Conservation (phyloP, 1,139 yeast species). For the Hyphopichia buzzinii region DNA sequence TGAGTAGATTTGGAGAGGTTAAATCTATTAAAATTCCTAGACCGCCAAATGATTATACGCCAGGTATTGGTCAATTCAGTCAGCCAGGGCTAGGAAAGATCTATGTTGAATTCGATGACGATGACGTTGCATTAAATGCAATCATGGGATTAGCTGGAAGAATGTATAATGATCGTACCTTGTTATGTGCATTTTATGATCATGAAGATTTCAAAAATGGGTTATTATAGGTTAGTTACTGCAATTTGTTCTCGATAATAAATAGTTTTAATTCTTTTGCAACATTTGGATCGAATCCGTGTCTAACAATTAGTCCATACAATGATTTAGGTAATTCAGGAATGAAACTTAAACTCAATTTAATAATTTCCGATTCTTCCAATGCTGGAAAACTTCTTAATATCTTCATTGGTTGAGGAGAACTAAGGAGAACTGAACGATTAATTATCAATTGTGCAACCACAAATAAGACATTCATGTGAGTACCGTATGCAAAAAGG, state of each 20-base stretch:
- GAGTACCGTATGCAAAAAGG: conserved; percentile 86
- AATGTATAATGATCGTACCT: conserved; percentile 65
- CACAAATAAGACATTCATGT: conserved; percentile 78
- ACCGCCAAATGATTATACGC: conserved; percentile 52
- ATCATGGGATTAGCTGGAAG: conserved; percentile 66
- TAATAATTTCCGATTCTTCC: conserved; percentile 73
- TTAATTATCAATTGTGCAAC: conserved; percentile 80
- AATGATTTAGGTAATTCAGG: conserved; percentile 70
- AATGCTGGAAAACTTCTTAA: conserved; percentile 72
- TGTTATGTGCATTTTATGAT: conserved; percentile 63
- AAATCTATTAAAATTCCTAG: conserved; percentile 61
- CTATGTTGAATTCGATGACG: conserved; percentile 60
- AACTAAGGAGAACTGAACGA: conserved; percentile 55
- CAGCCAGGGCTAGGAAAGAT: conserved; percentile 70
- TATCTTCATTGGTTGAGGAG: conserved; percentile 70
- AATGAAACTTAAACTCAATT: conserved; percentile 76
- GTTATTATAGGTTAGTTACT: conserved; percentile 12
- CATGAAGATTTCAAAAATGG: conserved; percentile 51
- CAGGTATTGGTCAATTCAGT: conserved; percentile 42
- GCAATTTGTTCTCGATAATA: conserved; percentile 10
- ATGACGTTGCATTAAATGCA: conserved; percentile 55
- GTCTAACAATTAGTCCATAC: conserved; percentile 69
- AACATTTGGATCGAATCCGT: conserved; percentile 60
- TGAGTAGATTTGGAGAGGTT: conserved; percentile 53
- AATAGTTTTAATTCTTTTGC: conserved; percentile 35